Evolutionary conservation across 192 early-diverging fungal species (phyloP).

Genomic region (Gryganskiella cystojenkinii): DNA sequence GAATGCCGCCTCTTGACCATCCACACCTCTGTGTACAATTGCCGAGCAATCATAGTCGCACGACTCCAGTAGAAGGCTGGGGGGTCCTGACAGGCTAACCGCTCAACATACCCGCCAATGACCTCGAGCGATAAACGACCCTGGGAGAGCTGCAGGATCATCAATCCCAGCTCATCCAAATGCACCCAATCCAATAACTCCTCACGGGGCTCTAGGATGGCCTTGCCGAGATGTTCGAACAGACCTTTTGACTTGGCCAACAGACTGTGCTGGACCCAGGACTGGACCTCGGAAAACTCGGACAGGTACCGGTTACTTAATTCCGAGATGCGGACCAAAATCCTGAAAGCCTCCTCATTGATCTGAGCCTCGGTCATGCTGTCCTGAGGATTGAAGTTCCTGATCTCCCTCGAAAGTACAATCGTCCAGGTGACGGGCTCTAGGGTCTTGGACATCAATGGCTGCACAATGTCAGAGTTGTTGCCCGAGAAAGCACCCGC

Average conservation of each 20-base stretch:
- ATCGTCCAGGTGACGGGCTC: constrained; percentile 37
- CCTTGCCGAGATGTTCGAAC: constrained; percentile 8
- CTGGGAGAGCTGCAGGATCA: neutral
- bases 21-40: neutral
- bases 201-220: constrained; percentile 17
- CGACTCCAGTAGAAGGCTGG: constrained; percentile 31
- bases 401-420: constrained; percentile 20
- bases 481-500: constrained; percentile 19
- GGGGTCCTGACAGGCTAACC: constrained; percentile 12
- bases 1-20: too few species aligned
- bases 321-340: constrained; percentile 26
- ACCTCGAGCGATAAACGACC: constrained; percentile 12
- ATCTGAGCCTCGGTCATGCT: constrained; percentile 27
- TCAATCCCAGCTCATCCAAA: constrained; percentile 7
- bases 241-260: neutral
- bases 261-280: constrained; percentile 12
- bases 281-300: neutral
- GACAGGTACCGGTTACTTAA: constrained; percentile 25
- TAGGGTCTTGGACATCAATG: constrained; percentile 29
- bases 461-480: constrained; percentile 11
- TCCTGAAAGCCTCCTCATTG: constrained; percentile 15
- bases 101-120: constrained; percentile 26
- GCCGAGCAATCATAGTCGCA: neutral
- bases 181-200: constrained; percentile 44
- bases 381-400: constrained; percentile 16